Evolutionary conservation across 176 grass and related monocot genomes (phyloP).

Genomic region (Triticum timopheevii): DNA sequence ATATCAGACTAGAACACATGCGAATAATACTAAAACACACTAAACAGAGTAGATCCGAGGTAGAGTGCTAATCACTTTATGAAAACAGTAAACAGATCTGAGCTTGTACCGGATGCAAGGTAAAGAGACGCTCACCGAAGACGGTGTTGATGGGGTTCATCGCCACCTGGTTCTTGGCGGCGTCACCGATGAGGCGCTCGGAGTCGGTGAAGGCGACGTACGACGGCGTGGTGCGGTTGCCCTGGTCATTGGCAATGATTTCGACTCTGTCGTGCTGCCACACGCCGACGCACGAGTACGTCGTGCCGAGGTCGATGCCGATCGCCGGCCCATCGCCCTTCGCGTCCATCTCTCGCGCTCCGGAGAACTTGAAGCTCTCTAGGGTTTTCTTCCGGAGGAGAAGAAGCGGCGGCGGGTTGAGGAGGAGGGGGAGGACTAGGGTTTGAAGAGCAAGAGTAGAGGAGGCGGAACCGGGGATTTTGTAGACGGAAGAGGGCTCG

Average conservation of each 20-base stretch:
- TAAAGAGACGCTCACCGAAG: conserved; percentile 44
- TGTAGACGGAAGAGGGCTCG: not conserved
- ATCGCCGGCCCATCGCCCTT: conserved; percentile 87
- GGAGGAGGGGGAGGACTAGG: not conserved
- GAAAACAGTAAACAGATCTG: conserved; percentile 11
- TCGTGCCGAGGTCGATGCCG: conserved; percentile 93
- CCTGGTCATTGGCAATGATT: conserved; percentile 97
- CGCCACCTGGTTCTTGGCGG: conserved; percentile 80
- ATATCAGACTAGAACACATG: not conserved
- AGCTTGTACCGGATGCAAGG: not conserved
- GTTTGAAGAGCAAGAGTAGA: conserved; percentile 28
- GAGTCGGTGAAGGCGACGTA: conserved; percentile 92
- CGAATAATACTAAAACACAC: not conserved
- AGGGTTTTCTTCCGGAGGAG: not conserved
- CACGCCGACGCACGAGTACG: conserved; percentile 96
- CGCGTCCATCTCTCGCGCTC: conserved; percentile 36
- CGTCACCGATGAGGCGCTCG: conserved; percentile 66
- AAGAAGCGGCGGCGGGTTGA: conserved; percentile 9
- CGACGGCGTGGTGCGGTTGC: conserved; percentile 90
- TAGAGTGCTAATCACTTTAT: not conserved
- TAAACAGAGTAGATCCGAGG: not conserved
- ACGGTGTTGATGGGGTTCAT: conserved; percentile 83
- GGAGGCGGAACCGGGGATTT: not conserved
- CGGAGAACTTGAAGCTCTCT: not conserved
- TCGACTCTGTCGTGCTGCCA: conserved; percentile 98